Percentiles rank a stretch among this genome's conserved stretches.
phyloP scores from a whole-genome alignment of 768 basidiomycete genomes.

The Mycena alexandri region DNA sequence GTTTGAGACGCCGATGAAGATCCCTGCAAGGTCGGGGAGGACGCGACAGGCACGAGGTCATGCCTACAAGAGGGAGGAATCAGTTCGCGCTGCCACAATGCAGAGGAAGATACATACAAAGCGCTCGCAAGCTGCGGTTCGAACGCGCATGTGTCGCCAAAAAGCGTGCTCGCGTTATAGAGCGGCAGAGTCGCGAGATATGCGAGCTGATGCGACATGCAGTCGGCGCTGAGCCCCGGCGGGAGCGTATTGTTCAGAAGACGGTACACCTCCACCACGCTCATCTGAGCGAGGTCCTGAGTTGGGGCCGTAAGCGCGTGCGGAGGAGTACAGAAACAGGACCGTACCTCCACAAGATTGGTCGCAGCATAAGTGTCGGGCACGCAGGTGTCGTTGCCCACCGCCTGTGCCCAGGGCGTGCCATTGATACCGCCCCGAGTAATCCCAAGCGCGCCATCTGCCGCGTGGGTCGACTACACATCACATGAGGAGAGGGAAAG shows the following conservation, averaged over 20 bases:
- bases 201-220: conserved; percentile 28
- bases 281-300: conserved; percentile 29
- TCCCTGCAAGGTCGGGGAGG: too few species aligned
- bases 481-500: too few species aligned
- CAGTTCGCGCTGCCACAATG: too few species aligned
- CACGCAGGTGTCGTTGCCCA: conserved; percentile 20
- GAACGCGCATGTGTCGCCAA: conserved; percentile 26
- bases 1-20: too few species aligned
- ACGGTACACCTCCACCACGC: conserved; percentile 17
- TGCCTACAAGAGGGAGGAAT: too few species aligned
- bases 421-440: too few species aligned
- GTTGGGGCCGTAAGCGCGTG: not conserved
- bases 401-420: conserved; percentile 11
- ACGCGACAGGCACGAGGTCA: too few species aligned
- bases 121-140: not conserved
- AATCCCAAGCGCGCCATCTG: too few species aligned
- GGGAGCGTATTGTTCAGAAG: conserved; percentile 15
- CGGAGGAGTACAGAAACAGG: too few species aligned
- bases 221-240: conserved; percentile 8
- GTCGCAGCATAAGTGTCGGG: conserved; percentile 10
- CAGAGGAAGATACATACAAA: too few species aligned
- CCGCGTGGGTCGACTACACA: not conserved
- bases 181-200: conserved; percentile 12
- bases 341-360: conserved; percentile 22
- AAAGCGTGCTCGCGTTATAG: conserved; percentile 16